Conservation (phyloP, 192 early-diverging fungal species). For the Coemansia erecta region DNA sequence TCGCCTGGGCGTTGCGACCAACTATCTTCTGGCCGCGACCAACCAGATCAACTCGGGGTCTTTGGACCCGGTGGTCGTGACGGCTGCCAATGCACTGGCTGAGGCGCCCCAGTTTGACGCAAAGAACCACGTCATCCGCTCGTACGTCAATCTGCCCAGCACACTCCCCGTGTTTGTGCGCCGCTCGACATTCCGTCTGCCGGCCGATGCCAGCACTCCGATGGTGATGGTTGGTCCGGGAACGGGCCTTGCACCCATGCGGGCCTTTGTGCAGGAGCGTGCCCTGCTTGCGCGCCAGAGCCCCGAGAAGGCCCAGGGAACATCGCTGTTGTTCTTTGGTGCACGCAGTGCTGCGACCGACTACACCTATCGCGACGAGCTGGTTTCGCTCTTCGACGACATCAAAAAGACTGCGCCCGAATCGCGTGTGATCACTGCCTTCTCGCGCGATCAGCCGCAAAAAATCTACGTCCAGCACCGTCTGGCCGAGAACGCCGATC, state of each 20-base stretch:
- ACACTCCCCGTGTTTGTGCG: slow-evolving; percentile 81
- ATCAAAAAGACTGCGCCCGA: slow-evolving; percentile 47
- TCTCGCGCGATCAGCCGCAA: slow-evolving; percentile 75
- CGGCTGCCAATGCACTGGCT: slow-evolving; percentile 20
- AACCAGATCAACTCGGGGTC: slow-evolving; percentile 5
- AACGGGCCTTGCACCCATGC: slow-evolving; percentile 98
- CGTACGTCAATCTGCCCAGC: slow-evolving; percentile 20
- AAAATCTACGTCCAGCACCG: slow-evolving; percentile 98
- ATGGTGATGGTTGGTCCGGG: slow-evolving; percentile 99
- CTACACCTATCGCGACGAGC: slow-evolving; percentile 88
- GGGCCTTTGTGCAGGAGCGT: slow-evolving; percentile 93
- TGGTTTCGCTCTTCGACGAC: slow-evolving; percentile 63
- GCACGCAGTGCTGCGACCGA: slow-evolving; percentile 84
- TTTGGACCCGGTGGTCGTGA: neutral
- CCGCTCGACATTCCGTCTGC: slow-evolving; percentile 86
- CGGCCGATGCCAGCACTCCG: slow-evolving; percentile 72
- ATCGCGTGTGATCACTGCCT: slow-evolving; percentile 83
- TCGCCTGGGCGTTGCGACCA: slow-evolving; percentile 83
- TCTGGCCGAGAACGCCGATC: slow-evolving; percentile 67
- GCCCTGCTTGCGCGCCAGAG: slow-evolving; percentile 56
- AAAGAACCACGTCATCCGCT: slow-evolving; percentile 30
- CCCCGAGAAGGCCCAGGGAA: slow-evolving; percentile 62
- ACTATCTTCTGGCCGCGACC: slow-evolving; percentile 71
- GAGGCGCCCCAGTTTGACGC: slow-evolving; percentile 11
- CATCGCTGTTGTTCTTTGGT: slow-evolving; percentile 91